These are phyloP conservation scores for Hawksworthiomyces lignivorus DNA, from an alignment of 2,329 filamentous ascomycete species.

Conservation along the genomic window DNA sequence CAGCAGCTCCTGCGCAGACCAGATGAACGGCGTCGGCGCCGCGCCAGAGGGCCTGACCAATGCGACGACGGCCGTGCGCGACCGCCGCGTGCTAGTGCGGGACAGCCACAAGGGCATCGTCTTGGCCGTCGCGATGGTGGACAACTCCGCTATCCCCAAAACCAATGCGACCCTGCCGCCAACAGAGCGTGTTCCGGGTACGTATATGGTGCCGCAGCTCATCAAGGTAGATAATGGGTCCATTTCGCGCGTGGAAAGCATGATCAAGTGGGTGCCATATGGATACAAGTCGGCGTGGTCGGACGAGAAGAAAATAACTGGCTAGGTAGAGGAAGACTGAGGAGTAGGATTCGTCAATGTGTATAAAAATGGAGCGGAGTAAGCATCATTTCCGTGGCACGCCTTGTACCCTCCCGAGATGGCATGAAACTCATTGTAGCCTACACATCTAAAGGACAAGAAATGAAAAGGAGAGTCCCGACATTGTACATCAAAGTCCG, in stretches of 20 bases:
- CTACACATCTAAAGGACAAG: too few species aligned
- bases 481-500: too few species aligned
- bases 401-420: too few species aligned
- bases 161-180: slow-evolving; percentile 1
- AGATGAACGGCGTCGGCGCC: slow-evolving; percentile 15
- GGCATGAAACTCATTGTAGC: too few species aligned
- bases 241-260: slow-evolving; percentile 15
- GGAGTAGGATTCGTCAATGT: too few species aligned
- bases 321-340: too few species aligned
- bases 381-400: too few species aligned
- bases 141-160: slow-evolving; percentile 12
- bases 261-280: slow-evolving; percentile 18
- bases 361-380: too few species aligned
- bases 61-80: slow-evolving; percentile 15
- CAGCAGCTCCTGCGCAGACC: slow-evolving; percentile 14
- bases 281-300: slow-evolving; percentile 16
- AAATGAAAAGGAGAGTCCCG: too few species aligned
- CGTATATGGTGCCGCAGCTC: slow-evolving; percentile 17
- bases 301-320: too few species aligned
- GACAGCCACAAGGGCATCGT: slow-evolving; percentile 13
- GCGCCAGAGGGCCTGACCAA: slow-evolving; percentile 15
- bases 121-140: slow-evolving; percentile 16
- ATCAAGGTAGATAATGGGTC: slow-evolving; percentile 13
- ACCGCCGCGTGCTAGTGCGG: slow-evolving; percentile 14
- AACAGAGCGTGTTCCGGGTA: slow-evolving; percentile 14